Evolutionary conservation across 306 rosid genomes (phyloP).

Genomic region (Quercus wislizeni): DNA sequence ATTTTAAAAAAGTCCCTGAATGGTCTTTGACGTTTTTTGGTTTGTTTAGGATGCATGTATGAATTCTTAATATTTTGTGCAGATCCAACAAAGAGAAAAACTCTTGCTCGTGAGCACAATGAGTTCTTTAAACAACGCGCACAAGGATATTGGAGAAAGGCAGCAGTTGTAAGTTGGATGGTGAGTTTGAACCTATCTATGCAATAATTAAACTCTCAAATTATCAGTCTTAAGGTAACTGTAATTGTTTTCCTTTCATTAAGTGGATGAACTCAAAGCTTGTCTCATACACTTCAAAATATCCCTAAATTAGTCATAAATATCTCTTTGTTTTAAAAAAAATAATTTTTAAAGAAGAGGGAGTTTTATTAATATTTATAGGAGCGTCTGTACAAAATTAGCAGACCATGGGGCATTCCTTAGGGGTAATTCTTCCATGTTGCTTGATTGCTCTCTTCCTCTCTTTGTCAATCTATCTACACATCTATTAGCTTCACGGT

Average conservation of each 20-base stretch:
- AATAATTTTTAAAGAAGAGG: background rate
- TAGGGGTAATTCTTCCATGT: too few species aligned
- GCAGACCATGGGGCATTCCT: too few species aligned
- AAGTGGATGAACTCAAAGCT: background rate
- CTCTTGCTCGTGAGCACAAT: background rate
- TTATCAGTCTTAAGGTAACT: background rate
- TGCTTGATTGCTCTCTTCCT: too few species aligned
- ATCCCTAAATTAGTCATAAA: background rate
- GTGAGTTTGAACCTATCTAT: constrained; percentile 32
- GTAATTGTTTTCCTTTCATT: background rate
- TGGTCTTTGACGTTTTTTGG: constrained; percentile 10
- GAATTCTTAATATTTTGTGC: background rate
- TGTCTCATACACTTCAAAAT: background rate
- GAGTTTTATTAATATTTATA: too few species aligned
- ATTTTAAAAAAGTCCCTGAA: constrained; percentile 11
- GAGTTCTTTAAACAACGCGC: constrained; percentile 38
- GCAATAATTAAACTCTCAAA: background rate
- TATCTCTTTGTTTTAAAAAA: background rate
- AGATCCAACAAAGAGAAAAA: background rate
- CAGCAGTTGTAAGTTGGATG: constrained; percentile 70
- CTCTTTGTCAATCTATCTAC: too few species aligned
- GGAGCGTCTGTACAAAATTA: too few species aligned
- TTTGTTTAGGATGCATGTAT: background rate
- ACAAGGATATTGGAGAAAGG: constrained; percentile 66
- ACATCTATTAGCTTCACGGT: too few species aligned